Percentiles rank a stretch among this genome's conserved stretches.
Conservation (phyloP, 176 grass and related monocot species). For the Secale cereale region DNA sequence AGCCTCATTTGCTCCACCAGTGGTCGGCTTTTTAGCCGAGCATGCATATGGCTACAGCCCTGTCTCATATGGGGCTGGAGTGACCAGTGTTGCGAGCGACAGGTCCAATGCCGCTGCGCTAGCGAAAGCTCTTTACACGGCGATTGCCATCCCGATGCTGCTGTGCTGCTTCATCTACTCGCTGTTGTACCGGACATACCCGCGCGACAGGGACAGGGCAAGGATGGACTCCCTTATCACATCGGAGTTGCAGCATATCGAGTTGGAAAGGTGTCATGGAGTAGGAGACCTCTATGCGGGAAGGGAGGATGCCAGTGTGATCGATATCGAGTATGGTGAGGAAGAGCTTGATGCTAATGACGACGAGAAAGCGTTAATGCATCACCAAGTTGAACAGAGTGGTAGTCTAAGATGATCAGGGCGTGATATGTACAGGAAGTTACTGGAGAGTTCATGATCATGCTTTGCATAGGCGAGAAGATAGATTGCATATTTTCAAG, state of each 20-base stretch:
- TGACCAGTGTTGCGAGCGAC: conserved; percentile 27
- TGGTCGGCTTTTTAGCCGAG: conserved; percentile 68
- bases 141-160: conserved; percentile 75
- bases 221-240: conserved; percentile 62
- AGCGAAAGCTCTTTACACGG: conserved; percentile 72
- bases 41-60: conserved; percentile 72
- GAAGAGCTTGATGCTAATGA: conserved; percentile 35
- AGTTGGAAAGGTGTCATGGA: conserved; percentile 28
- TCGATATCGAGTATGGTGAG: conserved; percentile 50
- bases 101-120: conserved; percentile 62
- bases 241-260: conserved; percentile 64
- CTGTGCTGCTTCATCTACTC: conserved; percentile 85
- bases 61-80: conserved; percentile 9
- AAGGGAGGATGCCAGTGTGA: conserved; percentile 28
- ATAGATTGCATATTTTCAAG: not conserved
- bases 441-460: not conserved
- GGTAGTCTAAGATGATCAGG: not conserved
- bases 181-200: conserved; percentile 65
- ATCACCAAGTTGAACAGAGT: conserved; percentile 15
- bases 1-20: conserved; percentile 75
- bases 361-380: conserved; percentile 39
- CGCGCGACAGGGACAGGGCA: conserved; percentile 74
- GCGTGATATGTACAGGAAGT: not conserved
- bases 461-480: not conserved
- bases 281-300: not conserved